Evolutionary conservation across 2,329 filamentous ascomycete genomes (phyloP), one percentile per base, ranked within the genome.

Genomic region (Penicillium sp.): DNA sequence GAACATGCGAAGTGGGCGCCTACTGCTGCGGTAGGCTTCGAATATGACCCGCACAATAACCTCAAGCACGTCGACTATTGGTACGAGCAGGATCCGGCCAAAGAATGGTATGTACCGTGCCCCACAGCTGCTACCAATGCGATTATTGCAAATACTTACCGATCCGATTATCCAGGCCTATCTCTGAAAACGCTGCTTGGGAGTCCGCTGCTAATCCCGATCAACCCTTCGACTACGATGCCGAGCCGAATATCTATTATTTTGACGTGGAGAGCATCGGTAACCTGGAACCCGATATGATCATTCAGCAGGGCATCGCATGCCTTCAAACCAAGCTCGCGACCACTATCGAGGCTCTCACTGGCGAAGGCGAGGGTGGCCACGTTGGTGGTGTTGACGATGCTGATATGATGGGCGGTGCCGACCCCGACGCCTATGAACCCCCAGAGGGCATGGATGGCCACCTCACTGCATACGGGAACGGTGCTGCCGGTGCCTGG

Each of bases 1-100:
- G 94, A 99, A 73, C 94, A 99, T 74, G 90, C 94, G 8, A 99
- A 99, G 75, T 99, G 94, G 94, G 89, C 91, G 66, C 92, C 94
- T 2, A 93, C 90, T 29, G 84, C 91, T 33, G 94, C 94, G 3
- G 87, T 99, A 33, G 92, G 91, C 20, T 99, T 99, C 70, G 94
- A 99, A 74, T 99, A 99, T 73, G 94, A 99, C 71, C 94, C 94
- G 54, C 89, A 95, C 73, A 99, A 99, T 78, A 97, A 96, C 76
- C 79, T 99, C 60, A 84, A 87, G 60, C 94, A 99, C 74, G 81
- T 94, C 49, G 90, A 96, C 67, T 85, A 96, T 73, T 99, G 94
- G 94, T 97, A 91, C 70, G 94, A 99, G 78, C 84, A 87, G 62
- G 89, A 95, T 73, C 75, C 90, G 1, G 81, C 84, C 52, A 83